Base-by-base conservation (phyloP, 257 asterid genomes). In the Fraxinus excelsior region DNA sequence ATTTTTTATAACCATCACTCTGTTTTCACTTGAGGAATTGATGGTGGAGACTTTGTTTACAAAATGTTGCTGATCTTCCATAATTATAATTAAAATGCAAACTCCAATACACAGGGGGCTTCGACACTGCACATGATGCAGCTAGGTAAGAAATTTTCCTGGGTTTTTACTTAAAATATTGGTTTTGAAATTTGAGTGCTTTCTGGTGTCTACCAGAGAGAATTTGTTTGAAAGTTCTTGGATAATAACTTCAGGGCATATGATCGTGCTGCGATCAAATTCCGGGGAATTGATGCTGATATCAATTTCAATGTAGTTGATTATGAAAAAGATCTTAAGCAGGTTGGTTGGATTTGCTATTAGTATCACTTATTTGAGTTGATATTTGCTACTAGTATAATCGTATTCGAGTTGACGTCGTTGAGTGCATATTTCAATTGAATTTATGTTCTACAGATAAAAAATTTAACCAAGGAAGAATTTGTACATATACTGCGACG, bases 91-190 rank as follows among this genome's bases (percentile, higher is more conserved):
- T 46, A 2, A 40, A 40, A 40, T 2, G 49, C 56, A 68, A 81
- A 58, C 67, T 73, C 42, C 44, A 76, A 58, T 23, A 82, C 25
- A 8, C 72, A 95, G 99, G 99, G 70, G 99, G 98, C 34, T 95
- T 94, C 71, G 99, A 95, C 84, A 95, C 99, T 76, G 99, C 99
- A 16, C 99, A 91, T 86, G 85, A 96, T 71, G 99, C 99, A 28
- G 99, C 99, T 78, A 91, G 97, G 99, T 95, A 87, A 80, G 81
- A 77, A 64, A 38, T 5, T 80, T 67, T 1, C n/a, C 12, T 49
- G 74, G 78, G 75, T 21, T 56, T 3, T 77, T 49, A 74, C 13
- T 68, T 70, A 60, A 40, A 2, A 67, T 38, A 68, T n/a, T 44
- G 32, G 13, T 56, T 56, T n/a, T 77, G 4, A 66, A n/a, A 74